phyloP scores from a whole-genome alignment of 345 rosid species.

The Brassica nigra region DNA sequence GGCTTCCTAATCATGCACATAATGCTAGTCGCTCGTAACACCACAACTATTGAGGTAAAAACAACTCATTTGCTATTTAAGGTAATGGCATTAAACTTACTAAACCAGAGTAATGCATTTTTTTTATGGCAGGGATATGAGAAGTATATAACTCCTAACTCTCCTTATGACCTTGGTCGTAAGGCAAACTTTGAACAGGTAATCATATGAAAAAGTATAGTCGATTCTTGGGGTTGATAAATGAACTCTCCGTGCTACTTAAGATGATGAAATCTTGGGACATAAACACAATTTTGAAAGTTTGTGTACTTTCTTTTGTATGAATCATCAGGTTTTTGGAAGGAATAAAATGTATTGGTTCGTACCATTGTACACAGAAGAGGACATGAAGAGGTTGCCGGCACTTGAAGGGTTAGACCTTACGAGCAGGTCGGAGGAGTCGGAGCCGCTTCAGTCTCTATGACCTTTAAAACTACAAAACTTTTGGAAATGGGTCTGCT shows the following conservation, averaged over 20 bases:
- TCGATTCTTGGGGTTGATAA: neutral
- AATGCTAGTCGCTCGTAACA: conserved; percentile 60
- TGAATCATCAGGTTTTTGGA: conserved; percentile 62
- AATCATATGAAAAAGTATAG: too few species aligned
- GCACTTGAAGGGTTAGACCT: conserved; percentile 59
- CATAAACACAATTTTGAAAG: neutral
- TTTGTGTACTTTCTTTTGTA: neutral
- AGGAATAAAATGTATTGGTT: conserved; percentile 66
- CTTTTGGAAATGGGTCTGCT: neutral
- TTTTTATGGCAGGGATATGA: conserved; percentile 62
- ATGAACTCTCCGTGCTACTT: neutral
- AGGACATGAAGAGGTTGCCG: conserved; percentile 54
- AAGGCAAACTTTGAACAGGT: conserved; percentile 76
- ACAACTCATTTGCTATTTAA: conserved; percentile 12
- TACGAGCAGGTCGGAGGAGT: conserved; percentile 54
- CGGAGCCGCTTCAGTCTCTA: conserved; percentile 43
- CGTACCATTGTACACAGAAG: conserved; percentile 64
- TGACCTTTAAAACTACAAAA: conserved; percentile 13
- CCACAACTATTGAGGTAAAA: conserved; percentile 82
- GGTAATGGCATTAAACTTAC: neutral
- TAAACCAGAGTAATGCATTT: conserved; percentile 3
- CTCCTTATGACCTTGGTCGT: conserved; percentile 80
- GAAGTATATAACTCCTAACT: conserved; percentile 60
- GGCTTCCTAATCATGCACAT: conserved; percentile 82
- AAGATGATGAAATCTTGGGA: neutral